phyloP scores from a whole-genome alignment of 768 basidiomycete species.

The Melanogaster broomeanus region DNA sequence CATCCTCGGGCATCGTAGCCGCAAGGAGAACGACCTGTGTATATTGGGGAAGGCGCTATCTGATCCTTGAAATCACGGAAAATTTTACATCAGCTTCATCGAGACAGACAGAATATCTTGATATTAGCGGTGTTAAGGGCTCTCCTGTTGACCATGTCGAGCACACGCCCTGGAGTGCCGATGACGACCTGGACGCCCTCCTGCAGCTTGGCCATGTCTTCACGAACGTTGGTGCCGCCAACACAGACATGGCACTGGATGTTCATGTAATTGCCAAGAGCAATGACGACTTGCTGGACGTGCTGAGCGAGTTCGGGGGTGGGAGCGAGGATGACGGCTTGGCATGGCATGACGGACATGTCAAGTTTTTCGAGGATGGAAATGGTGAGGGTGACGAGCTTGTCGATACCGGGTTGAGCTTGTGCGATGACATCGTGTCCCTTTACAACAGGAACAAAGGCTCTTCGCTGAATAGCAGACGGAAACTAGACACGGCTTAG shows the following conservation, averaged over 20 bases:
- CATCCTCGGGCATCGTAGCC: slow-evolving; percentile 96
- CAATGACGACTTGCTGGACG: slow-evolving; percentile 95
- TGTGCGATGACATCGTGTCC: slow-evolving; percentile 99
- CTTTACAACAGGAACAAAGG: slow-evolving; percentile 97
- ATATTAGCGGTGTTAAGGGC: slow-evolving; percentile 85
- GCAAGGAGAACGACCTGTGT: slow-evolving; percentile 97
- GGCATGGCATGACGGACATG: slow-evolving; percentile 82
- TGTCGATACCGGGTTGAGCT: slow-evolving; percentile 99
- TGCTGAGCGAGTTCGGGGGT: slow-evolving; percentile 98
- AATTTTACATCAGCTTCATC: slow-evolving; percentile 99
- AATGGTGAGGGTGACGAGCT: slow-evolving; percentile 99
- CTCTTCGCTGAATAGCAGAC: slow-evolving; percentile 98
- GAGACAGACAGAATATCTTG: slow-evolving; percentile 88
- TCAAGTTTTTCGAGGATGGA: slow-evolving; percentile 97
- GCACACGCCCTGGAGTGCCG: slow-evolving; percentile 95
- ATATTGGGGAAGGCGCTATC: slow-evolving; percentile 94
- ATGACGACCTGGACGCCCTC: slow-evolving; percentile 90
- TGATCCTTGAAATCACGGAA: slow-evolving; percentile 99
- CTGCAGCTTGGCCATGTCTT: slow-evolving; percentile 96
- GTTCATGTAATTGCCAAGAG: slow-evolving; percentile 93
- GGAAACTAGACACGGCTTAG: slow-evolving; percentile 62
- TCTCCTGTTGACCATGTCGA: slow-evolving; percentile 96
- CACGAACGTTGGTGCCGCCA: slow-evolving; percentile 95
- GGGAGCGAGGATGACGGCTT: slow-evolving; percentile 97
- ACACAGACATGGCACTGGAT: slow-evolving; percentile 97